A percentile compares a stretch with the other conserved stretches of the same genome.
These are phyloP conservation scores for Vaccinium corymbosum DNA, from an alignment of 148 eudicot genomes.

Conservation along the genomic window DNA sequence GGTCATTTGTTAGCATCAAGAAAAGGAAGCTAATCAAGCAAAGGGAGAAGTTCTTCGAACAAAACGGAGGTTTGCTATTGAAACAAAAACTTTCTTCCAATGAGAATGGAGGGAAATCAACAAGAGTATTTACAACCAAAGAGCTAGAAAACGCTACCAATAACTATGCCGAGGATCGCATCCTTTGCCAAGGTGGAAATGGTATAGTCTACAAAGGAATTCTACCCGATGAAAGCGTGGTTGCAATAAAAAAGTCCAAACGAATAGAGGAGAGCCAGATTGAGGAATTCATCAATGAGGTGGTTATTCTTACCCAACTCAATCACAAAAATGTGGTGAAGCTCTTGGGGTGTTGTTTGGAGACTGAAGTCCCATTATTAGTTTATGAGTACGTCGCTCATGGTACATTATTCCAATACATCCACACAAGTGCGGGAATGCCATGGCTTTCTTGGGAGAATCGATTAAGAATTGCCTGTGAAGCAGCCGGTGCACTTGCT, in stretches of 20 bases:
- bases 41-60: conserved; percentile 7
- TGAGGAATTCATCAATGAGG: conserved; percentile 34
- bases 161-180: not conserved
- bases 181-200: no score
- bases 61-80: conserved; percentile 26
- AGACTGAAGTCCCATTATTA: not conserved
- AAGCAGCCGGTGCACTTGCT: conserved; percentile 29
- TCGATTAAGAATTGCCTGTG: conserved; percentile 29
- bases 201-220: conserved; percentile 16
- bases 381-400: not conserved
- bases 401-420: conserved; percentile 1
- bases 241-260: not conserved
- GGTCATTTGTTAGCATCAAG: conserved; percentile 16
- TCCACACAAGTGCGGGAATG: conserved; percentile 4
- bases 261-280: conserved; percentile 23
- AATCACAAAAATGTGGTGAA: not conserved
- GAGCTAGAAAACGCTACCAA: conserved; percentile 28
- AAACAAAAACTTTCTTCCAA: conserved; percentile 18
- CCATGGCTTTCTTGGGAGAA: conserved; percentile 21
- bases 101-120: conserved; percentile 13
- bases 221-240: no score
- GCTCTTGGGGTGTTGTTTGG: not conserved
- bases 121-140: conserved; percentile 16
- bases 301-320: conserved; percentile 18
- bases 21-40: conserved; percentile 14